A percentile compares a stretch with the other conserved stretches of the same genome.
Evolutionary conservation across 2,329 filamentous ascomycete genomes (phyloP).

Genomic region (Ceratocystis cubensis): DNA sequence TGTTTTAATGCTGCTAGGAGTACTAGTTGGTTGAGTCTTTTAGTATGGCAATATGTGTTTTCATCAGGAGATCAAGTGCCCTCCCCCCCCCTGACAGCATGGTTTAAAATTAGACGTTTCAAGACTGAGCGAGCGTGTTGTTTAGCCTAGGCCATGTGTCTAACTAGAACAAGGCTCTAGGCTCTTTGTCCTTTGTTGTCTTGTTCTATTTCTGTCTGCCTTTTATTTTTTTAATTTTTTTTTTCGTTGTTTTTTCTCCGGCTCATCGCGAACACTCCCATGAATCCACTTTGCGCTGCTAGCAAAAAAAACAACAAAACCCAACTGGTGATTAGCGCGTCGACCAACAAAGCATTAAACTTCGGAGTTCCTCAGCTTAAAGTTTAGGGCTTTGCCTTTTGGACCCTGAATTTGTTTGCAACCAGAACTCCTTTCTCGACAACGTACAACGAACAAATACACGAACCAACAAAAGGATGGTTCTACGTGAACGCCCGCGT

Average conservation of each 20-base stretch:
- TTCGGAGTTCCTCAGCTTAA: background rate
- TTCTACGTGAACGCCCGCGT: background rate
- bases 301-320: background rate
- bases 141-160: background rate
- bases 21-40: background rate
- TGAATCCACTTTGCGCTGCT: background rate
- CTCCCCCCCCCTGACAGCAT: background rate
- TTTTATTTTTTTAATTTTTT: background rate
- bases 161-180: background rate
- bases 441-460: background rate
- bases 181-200: background rate
- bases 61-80: background rate
- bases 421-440: background rate
- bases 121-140: background rate
- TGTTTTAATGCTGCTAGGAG: too few relatives aligned
- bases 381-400: background rate
- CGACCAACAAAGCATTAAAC: background rate
- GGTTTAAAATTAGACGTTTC: background rate
- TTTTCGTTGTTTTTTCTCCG: background rate
- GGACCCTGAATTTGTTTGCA: background rate
- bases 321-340: background rate
- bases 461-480: background rate
- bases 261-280: background rate
- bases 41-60: background rate
- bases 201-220: background rate